These are phyloP conservation scores for Vanilla planifolia DNA, from an alignment of 106 monocot genomes.

Conservation along the genomic window DNA sequence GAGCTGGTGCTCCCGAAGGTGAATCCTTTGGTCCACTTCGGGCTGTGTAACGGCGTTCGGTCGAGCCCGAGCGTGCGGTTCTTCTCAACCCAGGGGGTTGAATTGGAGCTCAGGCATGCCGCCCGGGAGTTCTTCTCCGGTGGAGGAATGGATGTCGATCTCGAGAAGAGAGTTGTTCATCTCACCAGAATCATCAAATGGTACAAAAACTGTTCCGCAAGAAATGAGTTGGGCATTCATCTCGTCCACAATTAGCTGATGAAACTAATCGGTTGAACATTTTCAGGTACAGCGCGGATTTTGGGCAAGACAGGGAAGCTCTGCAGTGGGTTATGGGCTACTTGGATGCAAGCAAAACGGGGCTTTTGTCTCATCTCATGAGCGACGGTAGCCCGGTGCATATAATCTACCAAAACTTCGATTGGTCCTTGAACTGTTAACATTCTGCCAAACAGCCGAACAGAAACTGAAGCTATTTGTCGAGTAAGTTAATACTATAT, in stretches of 20 bases:
- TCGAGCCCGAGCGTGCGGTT: conserved; percentile 74
- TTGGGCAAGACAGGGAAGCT: conserved; percentile 68
- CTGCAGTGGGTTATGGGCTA: conserved; percentile 81
- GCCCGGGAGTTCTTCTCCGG: conserved; percentile 72
- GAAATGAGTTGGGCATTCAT: no score
- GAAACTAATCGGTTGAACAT: neutral
- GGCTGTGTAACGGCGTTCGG: conserved; percentile 60
- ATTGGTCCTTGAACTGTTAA: conserved; percentile 74
- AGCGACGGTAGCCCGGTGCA: conserved; percentile 66
- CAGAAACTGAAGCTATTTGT: neutral
- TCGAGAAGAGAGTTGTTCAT: conserved; percentile 64
- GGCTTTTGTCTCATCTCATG: conserved; percentile 74
- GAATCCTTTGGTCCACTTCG: conserved; percentile 91
- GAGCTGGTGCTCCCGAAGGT: conserved; percentile 57
- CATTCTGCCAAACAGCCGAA: neutral
- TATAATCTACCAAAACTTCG: conserved; percentile 61
- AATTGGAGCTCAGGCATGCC: conserved; percentile 65
- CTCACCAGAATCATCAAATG: conserved; percentile 80
- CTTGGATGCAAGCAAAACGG: conserved; percentile 71
- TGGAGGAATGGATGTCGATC: conserved; percentile 66
- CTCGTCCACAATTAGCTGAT: no score
- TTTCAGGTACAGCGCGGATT: conserved; percentile 73
- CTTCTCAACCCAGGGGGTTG: conserved; percentile 66
- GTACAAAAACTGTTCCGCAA: no score
- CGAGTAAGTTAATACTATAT: neutral